Base-by-base conservation (phyloP, 2,329 filamentous ascomycete genomes). In the Emericellopsis atlantica region DNA sequence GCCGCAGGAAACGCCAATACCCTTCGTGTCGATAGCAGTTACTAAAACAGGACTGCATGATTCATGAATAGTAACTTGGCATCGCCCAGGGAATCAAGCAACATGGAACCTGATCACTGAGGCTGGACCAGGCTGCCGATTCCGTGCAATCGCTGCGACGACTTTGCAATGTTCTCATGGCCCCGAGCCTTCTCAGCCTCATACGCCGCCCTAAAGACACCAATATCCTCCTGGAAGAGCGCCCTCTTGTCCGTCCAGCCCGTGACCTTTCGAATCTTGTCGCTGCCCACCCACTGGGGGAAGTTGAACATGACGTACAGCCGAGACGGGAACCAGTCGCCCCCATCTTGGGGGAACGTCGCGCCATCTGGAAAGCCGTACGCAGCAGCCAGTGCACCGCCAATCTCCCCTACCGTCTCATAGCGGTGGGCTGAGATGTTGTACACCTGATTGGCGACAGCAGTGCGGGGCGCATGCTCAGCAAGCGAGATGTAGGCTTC, bases 401-500 rank as follows among this genome's bases (percentile, higher is more conserved):
- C 52, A 4, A 72, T 49, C 35, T 67, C 57, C 0, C 48, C 47
- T 0, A 64, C 46, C 0, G 65, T 71, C 51, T 71, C 67, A 46
- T 69, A 71, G 5, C 53, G 47, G 21, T 54, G 44, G 0, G 55
- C 56, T 2, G 67, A 70, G 33, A 72, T 61, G 46, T 72, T 72
- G 46, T 66, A 71, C 5, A 49, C 57, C 41, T 68, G 54, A 0
- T 62, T 64, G 4, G 48, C 50, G 1, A 70, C 54, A 1, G 48
- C 50, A 1, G 31, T 38, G 16, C 58, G 54, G 10, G 54, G 45
- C 2, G 45, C 12, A n/a, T 66, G 55, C 22, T 55, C 50, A 0
- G 66, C 68, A 3, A 72, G 53, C 1, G 64, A 56, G 4, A 70
- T 51, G 43, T 72, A 73, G 0, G 66, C 67, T 14, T 66, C 62